Base-by-base conservation (phyloP, 2,329 filamentous ascomycete species). In the Venturia effusa region DNA sequence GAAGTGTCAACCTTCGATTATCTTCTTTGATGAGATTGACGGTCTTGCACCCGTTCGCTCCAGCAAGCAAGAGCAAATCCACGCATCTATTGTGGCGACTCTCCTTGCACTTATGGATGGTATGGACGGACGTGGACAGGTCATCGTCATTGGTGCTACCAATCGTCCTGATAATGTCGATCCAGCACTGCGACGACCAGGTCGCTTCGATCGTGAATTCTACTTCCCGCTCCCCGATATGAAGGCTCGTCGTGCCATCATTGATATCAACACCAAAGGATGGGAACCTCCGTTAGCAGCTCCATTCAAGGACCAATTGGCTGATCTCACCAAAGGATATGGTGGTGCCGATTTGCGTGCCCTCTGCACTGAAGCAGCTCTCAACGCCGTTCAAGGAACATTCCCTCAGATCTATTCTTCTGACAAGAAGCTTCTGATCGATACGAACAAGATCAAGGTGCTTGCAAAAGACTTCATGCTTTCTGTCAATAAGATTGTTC, bases 21-120 rank as follows among this genome's bases (percentile, higher is more conserved):
- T 99, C 74, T 99, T 99, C 79, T 97, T 99, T 70, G 94, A 99
- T 74, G 94, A 99, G 75, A 99, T 99, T 69, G 94, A 99, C 77
- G 94, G 94, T 64, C 81, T 99, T 67, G 94, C 94, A 2, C 95
- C 94, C 61, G 94, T 97, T 40, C 85, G 94, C 69, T 97, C 94
- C 15, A 97, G 93, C 76, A 97, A 97, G 75, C 93, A 97, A 77
- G 94, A 99, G 73, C 94, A 99, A 76, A 97, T 97, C 66, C 94
- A 99, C 75, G 92, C 94, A 6, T 97, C 93, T 1, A 99, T 99
- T 67, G 93, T 97, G 17, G 95, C 92, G 1, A 97, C 92, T 1
- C 78, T 97, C n/a, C 80, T 97, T 66, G 92, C 92, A 0, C 77
- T 97, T 70, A 97, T 97, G 92, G 92, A 97, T 74, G 92, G 92